These are phyloP conservation scores for Coemansia sp. DNA, from an alignment of 192 early-diverging fungal species.

Conservation along the genomic window DNA sequence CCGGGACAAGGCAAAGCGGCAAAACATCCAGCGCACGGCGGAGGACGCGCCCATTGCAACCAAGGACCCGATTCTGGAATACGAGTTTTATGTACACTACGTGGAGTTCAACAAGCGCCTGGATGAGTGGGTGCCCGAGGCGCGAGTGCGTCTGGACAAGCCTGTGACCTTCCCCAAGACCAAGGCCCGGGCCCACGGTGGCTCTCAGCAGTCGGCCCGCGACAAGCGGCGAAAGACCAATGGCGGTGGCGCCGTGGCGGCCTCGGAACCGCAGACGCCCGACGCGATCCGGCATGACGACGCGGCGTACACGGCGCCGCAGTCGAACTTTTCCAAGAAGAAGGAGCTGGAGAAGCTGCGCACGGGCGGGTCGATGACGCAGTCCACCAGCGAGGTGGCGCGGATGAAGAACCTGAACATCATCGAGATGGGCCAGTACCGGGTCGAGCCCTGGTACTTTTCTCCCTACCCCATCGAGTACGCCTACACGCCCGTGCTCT, in stretches of 20 bases:
- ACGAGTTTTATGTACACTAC: constrained; percentile 94
- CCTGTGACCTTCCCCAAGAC: constrained; percentile 67
- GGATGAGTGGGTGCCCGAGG: constrained; percentile 86
- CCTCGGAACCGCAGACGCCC: constrained; percentile 42
- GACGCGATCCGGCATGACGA: constrained; percentile 40
- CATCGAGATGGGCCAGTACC: constrained; percentile 87
- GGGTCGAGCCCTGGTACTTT: constrained; percentile 98
- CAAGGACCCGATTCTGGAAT: constrained; percentile 21
- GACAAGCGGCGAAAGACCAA: constrained; percentile 50
- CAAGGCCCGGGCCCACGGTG: constrained; percentile 47
- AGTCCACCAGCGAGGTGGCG: constrained; percentile 86
- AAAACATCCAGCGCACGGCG: constrained; percentile 36
- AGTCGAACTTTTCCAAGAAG: constrained; percentile 75
- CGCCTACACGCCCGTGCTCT: constrained; percentile 67
- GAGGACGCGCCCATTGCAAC: constrained; percentile 44
- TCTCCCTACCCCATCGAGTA: constrained; percentile 93
- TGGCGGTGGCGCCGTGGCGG: constrained; percentile 36
- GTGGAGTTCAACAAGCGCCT: constrained; percentile 96
- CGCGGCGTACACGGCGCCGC: constrained; percentile 34
- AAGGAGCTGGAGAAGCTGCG: constrained; percentile 95
- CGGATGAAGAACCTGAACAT: constrained; percentile 92
- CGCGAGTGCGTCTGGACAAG: constrained; percentile 59
- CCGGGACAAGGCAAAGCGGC: constrained; percentile 49
- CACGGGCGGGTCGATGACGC: constrained; percentile 92
- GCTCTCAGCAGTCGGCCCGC: constrained; percentile 28